Percentiles rank a stretch among this genome's conserved stretches.
phyloP scores from a whole-genome alignment of 805 yeast species.

The Saturnispora diversa region DNA sequence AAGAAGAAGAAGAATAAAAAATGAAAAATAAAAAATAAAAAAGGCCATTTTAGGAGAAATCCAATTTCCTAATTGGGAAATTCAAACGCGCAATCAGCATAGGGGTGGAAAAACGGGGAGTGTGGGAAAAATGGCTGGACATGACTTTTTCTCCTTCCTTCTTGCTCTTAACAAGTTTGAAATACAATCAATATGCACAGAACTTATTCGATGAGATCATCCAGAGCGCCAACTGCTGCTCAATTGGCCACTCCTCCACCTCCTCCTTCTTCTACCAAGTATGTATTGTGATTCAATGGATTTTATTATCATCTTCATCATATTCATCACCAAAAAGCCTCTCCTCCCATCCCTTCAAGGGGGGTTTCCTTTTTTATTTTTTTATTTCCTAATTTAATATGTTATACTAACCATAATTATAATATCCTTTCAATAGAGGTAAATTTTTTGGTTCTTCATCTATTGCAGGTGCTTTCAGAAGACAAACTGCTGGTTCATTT shows the following conservation, averaged over 20 bases:
- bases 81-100: neutral
- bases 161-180: neutral
- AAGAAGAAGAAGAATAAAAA: too few relatives aligned
- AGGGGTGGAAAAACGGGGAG: too few relatives aligned
- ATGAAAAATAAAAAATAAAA: neutral
- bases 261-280: constrained; percentile 72
- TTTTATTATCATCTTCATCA: too few relatives aligned
- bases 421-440: constrained; percentile 32
- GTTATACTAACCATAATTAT: constrained; percentile 1
- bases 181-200: constrained; percentile 64
- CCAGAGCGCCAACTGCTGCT: constrained; percentile 96
- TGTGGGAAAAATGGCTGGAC: constrained; percentile 10
- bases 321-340: too few relatives aligned
- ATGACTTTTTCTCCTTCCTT: neutral
- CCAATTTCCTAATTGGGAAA: neutral
- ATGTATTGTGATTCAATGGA: constrained; percentile 15
- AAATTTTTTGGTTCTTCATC: constrained; percentile 71
- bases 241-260: constrained; percentile 97
- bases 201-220: constrained; percentile 92
- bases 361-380: neutral
- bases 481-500: constrained; percentile 79
- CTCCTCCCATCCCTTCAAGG: too few relatives aligned
- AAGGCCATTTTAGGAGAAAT: constrained; percentile 1
- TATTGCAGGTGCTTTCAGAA: constrained; percentile 63
- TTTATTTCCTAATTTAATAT: neutral